Conservation (phyloP, 306 rosid genomes). For the Dicorynia guianensis region DNA sequence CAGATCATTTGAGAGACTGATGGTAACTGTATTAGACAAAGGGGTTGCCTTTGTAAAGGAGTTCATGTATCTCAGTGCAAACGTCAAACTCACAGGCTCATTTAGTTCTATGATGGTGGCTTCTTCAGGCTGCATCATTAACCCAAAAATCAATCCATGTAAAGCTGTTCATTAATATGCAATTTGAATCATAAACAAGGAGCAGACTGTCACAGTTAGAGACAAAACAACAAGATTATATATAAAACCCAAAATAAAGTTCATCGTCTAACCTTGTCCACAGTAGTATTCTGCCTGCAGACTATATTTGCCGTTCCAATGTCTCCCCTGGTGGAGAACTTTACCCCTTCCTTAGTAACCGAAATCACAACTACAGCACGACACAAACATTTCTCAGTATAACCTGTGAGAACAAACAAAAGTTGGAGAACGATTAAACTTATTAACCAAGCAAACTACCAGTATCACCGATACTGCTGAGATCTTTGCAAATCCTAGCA, state of each 20-base stretch:
- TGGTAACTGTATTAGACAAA: constrained; percentile 23
- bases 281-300: constrained; percentile 89
- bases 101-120: constrained; percentile 72
- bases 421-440: neutral
- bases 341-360: constrained; percentile 92
- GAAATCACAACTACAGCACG: constrained; percentile 83
- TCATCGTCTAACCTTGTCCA: constrained; percentile 76
- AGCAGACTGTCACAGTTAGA: neutral
- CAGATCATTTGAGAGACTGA: neutral
- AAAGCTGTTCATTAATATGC: neutral
- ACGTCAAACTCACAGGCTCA: constrained; percentile 86
- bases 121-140: constrained; percentile 64
- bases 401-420: neutral
- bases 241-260: neutral
- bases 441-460: constrained; percentile 50
- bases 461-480: constrained; percentile 92
- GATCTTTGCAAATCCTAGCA: constrained; percentile 91
- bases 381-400: neutral
- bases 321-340: constrained; percentile 94
- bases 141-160: neutral
- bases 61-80: constrained; percentile 93
- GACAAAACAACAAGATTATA: neutral
- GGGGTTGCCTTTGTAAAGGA: constrained; percentile 94
- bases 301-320: constrained; percentile 93
- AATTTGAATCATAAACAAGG: neutral